phyloP scores from a whole-genome alignment of 352 stramenopile genomes.

The Pythium coloratum region DNA sequence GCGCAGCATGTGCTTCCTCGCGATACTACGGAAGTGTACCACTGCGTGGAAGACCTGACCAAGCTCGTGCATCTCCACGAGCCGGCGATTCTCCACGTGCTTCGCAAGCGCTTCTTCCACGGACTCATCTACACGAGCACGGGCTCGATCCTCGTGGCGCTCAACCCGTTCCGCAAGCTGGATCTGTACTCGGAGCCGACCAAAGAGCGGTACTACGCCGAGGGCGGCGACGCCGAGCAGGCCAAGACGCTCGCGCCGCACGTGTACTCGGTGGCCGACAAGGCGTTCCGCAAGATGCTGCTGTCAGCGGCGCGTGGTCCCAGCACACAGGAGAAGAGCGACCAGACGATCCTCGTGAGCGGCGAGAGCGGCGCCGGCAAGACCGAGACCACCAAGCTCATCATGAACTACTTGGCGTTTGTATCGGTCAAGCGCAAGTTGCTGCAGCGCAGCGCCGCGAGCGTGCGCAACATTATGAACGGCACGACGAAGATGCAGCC shows the following conservation, averaged over 20 bases:
- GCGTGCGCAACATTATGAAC: background rate
- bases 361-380: constrained; percentile 95
- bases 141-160: constrained; percentile 79
- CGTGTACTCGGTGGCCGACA: constrained; percentile 84
- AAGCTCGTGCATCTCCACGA: constrained; percentile 91
- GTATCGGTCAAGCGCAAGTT: constrained; percentile 52
- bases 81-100: constrained; percentile 87
- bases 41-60: constrained; percentile 85
- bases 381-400: constrained; percentile 97
- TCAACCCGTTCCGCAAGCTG: constrained; percentile 82
- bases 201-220: constrained; percentile 71
- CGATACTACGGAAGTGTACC: constrained; percentile 57
- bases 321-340: constrained; percentile 39
- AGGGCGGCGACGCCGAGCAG: constrained; percentile 51
- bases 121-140: constrained; percentile 90
- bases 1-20: constrained; percentile 54
- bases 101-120: constrained; percentile 79
- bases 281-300: constrained; percentile 87
- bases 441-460: constrained; percentile 4
- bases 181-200: constrained; percentile 67
- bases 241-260: constrained; percentile 73
- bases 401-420: constrained; percentile 95
- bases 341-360: constrained; percentile 96
- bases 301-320: constrained; percentile 22
- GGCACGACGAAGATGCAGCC: constrained; percentile 27